Evolutionary conservation across 257 asterid species (phyloP), one percentile per base, ranked within the genome.

Genomic region (Primulina eburnea): DNA sequence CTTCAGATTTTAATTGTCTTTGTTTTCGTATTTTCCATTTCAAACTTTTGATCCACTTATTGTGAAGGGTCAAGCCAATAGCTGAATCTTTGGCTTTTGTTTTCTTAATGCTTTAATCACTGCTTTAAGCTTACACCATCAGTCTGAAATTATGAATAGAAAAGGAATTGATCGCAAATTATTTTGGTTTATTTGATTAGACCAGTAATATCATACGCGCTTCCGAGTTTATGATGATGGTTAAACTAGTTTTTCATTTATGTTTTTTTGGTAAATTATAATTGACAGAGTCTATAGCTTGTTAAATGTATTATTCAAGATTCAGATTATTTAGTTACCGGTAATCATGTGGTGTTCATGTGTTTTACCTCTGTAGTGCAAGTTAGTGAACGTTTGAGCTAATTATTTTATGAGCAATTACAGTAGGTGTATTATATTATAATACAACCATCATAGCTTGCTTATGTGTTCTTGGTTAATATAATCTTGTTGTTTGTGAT

Each of bases 1-100:
- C 55, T 53, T 62, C 12, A 17, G 64, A 9, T 5, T 75, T 68
- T 64, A 14, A 47, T 61, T 53, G 21, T 61, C 33, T 61, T 21
- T 34, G 55, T 1, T 53, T 53, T 64, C 4, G 7, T 26, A 28
- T 7, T 62, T 52, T 63, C 18, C 57, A 12, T 8, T 14, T 28
- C 12, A 29, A 65, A 24, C 57, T 65, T 50, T 56, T 12, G 28
- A 56, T 72, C 60, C 30, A 5, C 65, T 57, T 35, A 17, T 55
- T 69, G 7, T 59, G 65, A 50, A 50, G 57, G 57, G 20, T 17
- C 21, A 50, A 50, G 7, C 21, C 57, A 6, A 43, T 43, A 43
- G 55, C 55, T 40, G 6, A 6, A 47, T 50, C 47, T 69, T 57
- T 37, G 73, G 65, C 30, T 67, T 69, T 69, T 30, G 55, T 68